Evolutionary conservation across 1,284 basidiomycete species (phyloP), one percentile per base, ranked within the genome.

Genomic region (Phenoliferia sp.): DNA sequence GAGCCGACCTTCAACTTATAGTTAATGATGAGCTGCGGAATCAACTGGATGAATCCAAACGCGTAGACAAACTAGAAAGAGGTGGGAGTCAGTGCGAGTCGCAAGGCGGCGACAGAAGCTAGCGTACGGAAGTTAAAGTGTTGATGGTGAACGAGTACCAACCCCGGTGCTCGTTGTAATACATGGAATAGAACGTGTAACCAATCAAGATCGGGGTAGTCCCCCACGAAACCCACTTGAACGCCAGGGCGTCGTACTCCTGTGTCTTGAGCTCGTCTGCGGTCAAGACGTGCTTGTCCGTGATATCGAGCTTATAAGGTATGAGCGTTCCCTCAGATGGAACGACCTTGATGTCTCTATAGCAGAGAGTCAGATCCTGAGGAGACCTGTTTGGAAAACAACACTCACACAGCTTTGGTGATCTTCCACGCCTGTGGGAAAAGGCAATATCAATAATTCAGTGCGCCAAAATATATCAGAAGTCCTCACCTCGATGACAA

Each of bases 261-360:
- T 97, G 93, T n/a, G 95, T 97, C 81, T 90, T 94, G 83, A 90
- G 92, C 81, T 98, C 95, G 74, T 97, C 94, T 76, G 95, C 93
- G 69, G 84, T 89, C 17, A 97, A 83, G 67, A 92, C 88, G 77
- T 97, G 93, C 80, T 97, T 97, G 88, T 92, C 90, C 81, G 88
- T 88, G 76, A 97, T 86, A 44, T 87, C 84, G 68, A 97, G 73
- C 75, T 83, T 84, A 81, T 92, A 94, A n/a, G 91, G 92, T 31
- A 96, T 73, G 67, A 82, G 70, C 33, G 87, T 86, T 17, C 87
- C 87, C 12, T 86, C 75, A 12, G 87, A 78, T 52, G 84, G 80
- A 35, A 85, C 80, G 52, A 96, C 60, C 28, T 82, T 84, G 76
- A 97, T 89, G 77, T 95, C 89, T 44, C 12, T 12, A 22, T 44